Conservation (phyloP, 768 basidiomycete genomes). For the Russula earlei region DNA sequence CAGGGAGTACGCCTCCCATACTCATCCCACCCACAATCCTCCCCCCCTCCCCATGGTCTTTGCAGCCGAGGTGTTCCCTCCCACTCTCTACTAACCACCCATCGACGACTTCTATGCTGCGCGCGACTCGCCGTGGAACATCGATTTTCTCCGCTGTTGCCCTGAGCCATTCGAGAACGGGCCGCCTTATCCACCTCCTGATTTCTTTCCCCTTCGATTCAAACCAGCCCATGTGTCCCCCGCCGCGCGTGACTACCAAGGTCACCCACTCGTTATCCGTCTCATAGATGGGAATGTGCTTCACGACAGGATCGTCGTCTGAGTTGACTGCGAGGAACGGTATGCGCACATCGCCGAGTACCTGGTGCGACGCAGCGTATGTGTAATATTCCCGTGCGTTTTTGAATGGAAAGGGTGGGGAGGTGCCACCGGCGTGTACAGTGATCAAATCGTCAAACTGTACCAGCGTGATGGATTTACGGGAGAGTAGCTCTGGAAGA, state of each 20-base stretch:
- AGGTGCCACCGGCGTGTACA: constrained; percentile 54
- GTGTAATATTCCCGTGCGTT: constrained; percentile 40
- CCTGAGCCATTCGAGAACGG: constrained; percentile 67
- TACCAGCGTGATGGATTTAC: constrained; percentile 45
- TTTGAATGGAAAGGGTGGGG: constrained; percentile 39
- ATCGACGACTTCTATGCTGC: constrained; percentile 39
- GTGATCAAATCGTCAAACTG: constrained; percentile 58
- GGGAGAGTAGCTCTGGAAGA: constrained; percentile 34
- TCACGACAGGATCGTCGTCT: constrained; percentile 76
- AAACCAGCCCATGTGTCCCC: constrained; percentile 88
- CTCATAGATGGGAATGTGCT: constrained; percentile 48
- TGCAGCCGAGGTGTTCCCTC: constrained; percentile 48
- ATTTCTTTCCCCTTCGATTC: constrained; percentile 31
- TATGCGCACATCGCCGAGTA: constrained; percentile 50
- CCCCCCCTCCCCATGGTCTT: constrained; percentile 43
- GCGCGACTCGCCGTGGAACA: constrained; percentile 27
- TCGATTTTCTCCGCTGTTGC: constrained; percentile 48
- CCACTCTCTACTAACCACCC: constrained; percentile 48
- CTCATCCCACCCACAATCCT: constrained; percentile 1
- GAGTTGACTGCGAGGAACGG: constrained; percentile 74
- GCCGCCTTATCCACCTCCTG: constrained; percentile 59
- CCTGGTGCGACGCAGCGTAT: constrained; percentile 51
- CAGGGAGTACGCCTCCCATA: background rate
- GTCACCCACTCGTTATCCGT: constrained; percentile 44
- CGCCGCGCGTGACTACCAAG: constrained; percentile 56